phyloP scores from a whole-genome alignment of 768 basidiomycete genomes.

The Mycena sanguinolenta region DNA sequence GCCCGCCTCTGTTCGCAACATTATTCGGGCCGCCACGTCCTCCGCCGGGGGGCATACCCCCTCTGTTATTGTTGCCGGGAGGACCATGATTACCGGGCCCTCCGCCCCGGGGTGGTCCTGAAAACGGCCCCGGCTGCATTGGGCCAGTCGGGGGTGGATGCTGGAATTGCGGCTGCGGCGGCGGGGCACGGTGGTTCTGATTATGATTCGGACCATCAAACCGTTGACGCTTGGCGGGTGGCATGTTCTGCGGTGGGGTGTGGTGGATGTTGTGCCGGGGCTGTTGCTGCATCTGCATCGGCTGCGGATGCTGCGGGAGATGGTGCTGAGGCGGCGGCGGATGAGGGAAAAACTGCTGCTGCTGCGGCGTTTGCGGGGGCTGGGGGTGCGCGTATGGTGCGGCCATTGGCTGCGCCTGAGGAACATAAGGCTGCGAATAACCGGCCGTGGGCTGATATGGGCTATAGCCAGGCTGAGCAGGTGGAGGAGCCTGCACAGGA shows the following conservation, averaged over 20 bases:
- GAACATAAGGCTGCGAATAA: conserved; percentile 76
- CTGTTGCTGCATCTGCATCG: conserved; percentile 63
- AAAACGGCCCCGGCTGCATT: conserved; percentile 52
- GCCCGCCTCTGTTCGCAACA: conserved; percentile 60
- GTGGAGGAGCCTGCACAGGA: conserved; percentile 60
- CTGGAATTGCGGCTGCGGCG: conserved; percentile 77
- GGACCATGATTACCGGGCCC: conserved; percentile 53
- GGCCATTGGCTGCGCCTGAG: conserved; percentile 69
- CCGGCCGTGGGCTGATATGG: conserved; percentile 80
- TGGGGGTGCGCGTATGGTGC: conserved; percentile 63
- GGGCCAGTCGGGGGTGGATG: conserved; percentile 61
- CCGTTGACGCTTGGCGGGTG: conserved; percentile 91
- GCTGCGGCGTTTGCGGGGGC: conserved; percentile 52
- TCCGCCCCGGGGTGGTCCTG: conserved; percentile 53
- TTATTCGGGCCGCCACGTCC: conserved; percentile 53
- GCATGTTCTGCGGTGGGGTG: conserved; percentile 82
- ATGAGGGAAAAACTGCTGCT: conserved; percentile 58
- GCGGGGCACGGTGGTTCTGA: conserved; percentile 63
- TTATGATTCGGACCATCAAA: conserved; percentile 83
- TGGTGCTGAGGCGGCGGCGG: conserved; percentile 55
- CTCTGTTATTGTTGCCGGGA: conserved; percentile 47
- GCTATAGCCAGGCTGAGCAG: conserved; percentile 75
- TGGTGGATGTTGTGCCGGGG: conserved; percentile 67
- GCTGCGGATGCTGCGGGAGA: conserved; percentile 58
- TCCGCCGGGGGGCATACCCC: conserved; percentile 38